A percentile compares a stretch with the other conserved stretches of the same genome.
phyloP scores from a whole-genome alignment of 371 early-diverging fungal genomes.

The Zychaea mexicana region DNA sequence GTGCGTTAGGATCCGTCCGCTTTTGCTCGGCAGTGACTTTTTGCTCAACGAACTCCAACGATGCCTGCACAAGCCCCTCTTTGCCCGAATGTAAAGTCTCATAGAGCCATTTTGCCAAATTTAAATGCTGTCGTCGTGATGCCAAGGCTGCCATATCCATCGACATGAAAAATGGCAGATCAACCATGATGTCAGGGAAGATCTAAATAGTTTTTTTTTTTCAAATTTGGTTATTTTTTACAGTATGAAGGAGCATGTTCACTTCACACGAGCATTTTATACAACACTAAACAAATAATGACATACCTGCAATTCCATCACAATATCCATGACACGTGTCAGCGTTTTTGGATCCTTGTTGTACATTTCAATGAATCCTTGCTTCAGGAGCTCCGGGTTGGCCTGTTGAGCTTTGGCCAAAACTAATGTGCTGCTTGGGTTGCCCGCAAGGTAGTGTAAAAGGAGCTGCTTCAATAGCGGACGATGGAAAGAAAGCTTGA shows the following conservation, averaged over 20 bases:
- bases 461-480: constrained; percentile 70
- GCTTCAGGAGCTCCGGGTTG: constrained; percentile 60
- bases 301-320: constrained; percentile 80
- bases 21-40: constrained; percentile 56
- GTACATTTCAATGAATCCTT: constrained; percentile 75
- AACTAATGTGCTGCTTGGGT: constrained; percentile 72
- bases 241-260: too few relatives aligned
- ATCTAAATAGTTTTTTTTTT: too few relatives aligned
- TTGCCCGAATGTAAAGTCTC: constrained; percentile 71
- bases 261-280: too few relatives aligned
- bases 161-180: constrained; percentile 70
- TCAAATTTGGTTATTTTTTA: too few relatives aligned
- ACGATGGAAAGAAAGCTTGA: constrained; percentile 66
- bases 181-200: constrained; percentile 70
- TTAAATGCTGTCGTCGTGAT: constrained; percentile 78
- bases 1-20: constrained; percentile 31
- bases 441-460: constrained; percentile 69
- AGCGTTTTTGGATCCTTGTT: constrained; percentile 71
- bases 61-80: constrained; percentile 70
- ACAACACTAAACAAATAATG: neutral
- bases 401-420: constrained; percentile 77
- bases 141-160: constrained; percentile 91
- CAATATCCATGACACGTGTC: constrained; percentile 78
- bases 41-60: constrained; percentile 76
- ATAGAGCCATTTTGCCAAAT: constrained; percentile 85